Evolutionary conservation across 2,329 filamentous ascomycete species (phyloP), one percentile per base, ranked within the genome.

Genomic region (Verticillium isaacii): DNA sequence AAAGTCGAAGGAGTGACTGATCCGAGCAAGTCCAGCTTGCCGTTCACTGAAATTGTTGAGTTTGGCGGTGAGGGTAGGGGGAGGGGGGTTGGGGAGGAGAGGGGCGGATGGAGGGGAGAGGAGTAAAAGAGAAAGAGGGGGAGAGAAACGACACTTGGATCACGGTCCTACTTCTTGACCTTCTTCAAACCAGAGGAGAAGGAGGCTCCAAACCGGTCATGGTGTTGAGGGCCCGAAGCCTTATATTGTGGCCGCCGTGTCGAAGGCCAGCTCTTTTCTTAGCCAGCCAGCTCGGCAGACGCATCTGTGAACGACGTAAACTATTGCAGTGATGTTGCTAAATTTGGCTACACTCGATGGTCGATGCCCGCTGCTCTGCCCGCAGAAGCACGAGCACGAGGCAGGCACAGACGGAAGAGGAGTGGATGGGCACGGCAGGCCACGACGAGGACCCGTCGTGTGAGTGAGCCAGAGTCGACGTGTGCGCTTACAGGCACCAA

Each of bases 1-100:
- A 23, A 23, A 19, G 41, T 50, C n/a, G 17, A 50, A 50, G 41
- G 41, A 78, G 78, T 75, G 79, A 84, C 76, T 79, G 81, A 77
- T 81, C 73, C 71, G 75, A 82, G 82, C 83, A 85, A 86, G 83
- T 77, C 84, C 84, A 72, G 84, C 83, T 86, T 85, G 82, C 81
- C 73, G 75, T 79, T 78, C 75, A 50, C 41, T 73, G 73, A 68
- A 69, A 67, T 11, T 56, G 54, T 56, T 56, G 54, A 34, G 25
- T 56, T 56, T 9, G 54, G 59, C 58, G 70, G 66, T 65, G 65
- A 67, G 66, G 68, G 67, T 68, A 69, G 70, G 70, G 70, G 72
- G 72, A 69, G 69, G 68, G 69, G 69, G 68, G 67, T 69, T 65
- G 68, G 67, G 69, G 71, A 34, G 32, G 54, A 34, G 54, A 29